phyloP scores from a whole-genome alignment of 352 stramenopile genomes.

The Albugo candida region DNA sequence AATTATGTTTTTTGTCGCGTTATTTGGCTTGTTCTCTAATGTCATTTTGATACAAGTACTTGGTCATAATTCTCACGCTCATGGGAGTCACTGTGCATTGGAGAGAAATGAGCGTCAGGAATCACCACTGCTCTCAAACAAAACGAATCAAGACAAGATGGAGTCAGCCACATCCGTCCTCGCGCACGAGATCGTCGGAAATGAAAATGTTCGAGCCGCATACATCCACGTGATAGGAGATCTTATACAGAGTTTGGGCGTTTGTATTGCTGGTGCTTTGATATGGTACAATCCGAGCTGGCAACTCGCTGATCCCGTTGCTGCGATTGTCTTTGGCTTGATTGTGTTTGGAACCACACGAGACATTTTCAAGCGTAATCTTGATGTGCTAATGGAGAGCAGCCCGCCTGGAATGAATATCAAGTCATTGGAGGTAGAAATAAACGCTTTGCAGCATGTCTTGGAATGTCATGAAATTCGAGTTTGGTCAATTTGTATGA shows the following conservation, averaged over 20 bases:
- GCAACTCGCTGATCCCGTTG: constrained; percentile 92
- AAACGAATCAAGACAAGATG: no score
- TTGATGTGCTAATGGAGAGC: constrained; percentile 91
- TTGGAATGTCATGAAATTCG: no score
- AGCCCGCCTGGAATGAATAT: constrained; percentile 60
- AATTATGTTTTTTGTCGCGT: constrained; percentile 89
- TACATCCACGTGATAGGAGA: constrained; percentile 96
- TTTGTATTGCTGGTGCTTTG: constrained; percentile 87
- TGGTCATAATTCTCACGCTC: no score
- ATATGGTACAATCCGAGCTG: constrained; percentile 94
- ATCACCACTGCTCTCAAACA: no score
- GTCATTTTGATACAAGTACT: constrained; percentile 86
- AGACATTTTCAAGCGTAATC: constrained; percentile 78
- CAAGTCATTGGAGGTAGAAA: no score
- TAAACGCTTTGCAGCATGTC: no score
- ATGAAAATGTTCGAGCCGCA: constrained; percentile 89
- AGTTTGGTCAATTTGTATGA: no score
- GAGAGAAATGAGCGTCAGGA: no score
- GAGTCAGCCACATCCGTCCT: no score
- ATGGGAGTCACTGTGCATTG: no score
- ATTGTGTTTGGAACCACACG: constrained; percentile 88
- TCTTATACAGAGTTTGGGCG: constrained; percentile 92
- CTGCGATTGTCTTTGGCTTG: constrained; percentile 91
- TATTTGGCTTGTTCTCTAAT: constrained; percentile 90
- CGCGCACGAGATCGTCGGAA: no score